Base-by-base conservation (phyloP, 257 asterid genomes). In the Solanum stenotomum region DNA sequence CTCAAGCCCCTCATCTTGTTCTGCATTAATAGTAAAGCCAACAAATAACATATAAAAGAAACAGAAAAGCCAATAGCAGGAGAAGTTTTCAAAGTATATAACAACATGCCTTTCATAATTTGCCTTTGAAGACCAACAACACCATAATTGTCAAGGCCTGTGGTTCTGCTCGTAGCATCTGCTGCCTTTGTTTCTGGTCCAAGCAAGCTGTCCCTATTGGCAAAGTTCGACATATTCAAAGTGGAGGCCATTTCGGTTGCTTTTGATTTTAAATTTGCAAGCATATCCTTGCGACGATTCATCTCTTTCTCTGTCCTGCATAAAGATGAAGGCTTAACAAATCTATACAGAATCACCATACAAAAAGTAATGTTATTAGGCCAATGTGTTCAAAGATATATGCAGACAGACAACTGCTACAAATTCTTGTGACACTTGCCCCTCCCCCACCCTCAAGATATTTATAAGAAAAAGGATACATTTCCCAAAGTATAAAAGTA, bases 1-100 rank as follows among this genome's bases (percentile, higher is more conserved):
- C 91, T 93, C 99, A 84, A 97, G 98, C 87, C 96, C 99, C 88
- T 94, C 98, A 59, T 97, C 99, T 94, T 97, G 99, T 86, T 96
- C 99, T 97, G 95, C 78, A 88, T 37, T 86, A 52, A 81, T 71
- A 49, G 79, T 6, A 85, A 71, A 38, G 29, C 82, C 67, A 49
- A 61, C 37, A 65, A 84, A 83, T 77, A 35, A 78, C 74, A 33
- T 81, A 81, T 37, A 18, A 46, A 81, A 44, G 67, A 20, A 79
- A 22, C 16, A 27, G 67, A 79, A 79, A 42, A 44, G 25, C 85
- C 67, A 79, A 79, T 15, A 9, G 38, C 65, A 79, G 20, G 59
- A 40, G 65, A 78, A 15, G 65, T n/a, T 78, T 25, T n/a, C 37
- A 42, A 14, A 42, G 63, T 78, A 76, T 11, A 40, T 85, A 87